Base-by-base conservation (phyloP, 2,329 filamentous ascomycete genomes). In the Exophiala mesophila region DNA sequence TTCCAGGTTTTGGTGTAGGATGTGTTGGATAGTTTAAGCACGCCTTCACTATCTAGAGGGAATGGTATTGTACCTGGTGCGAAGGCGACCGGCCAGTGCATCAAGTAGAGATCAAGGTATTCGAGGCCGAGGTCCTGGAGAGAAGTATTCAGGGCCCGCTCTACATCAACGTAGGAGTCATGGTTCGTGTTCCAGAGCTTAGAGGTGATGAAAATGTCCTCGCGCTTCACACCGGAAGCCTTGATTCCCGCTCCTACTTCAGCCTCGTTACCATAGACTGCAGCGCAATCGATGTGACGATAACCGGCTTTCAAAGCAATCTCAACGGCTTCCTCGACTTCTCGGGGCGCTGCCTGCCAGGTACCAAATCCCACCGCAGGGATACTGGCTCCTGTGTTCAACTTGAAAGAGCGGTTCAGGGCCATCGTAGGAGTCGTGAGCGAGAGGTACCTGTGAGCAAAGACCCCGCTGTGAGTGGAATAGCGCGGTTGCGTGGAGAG, bases 181-280 rank as follows among this genome's bases (percentile, higher is more conserved):
- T 77, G 74, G 29, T 72, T 63, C 9, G 67, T 76, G 62, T 78
- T 78, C 76, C 76, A 81, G 9, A 80, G 64, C 64, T 82, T 82
- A 49, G 71, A 72, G n/a, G 77, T 80, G 39, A 77, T 65, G 60
- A 73, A 66, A 26, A 36, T 44, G 15, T 45, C 42, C 21, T 45
- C 33, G 5, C 50, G 44, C 17, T 38, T 29, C 8, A 52, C 45
- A 32, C 45, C 44, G 56, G 39, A 62, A 47, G 39, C 60, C 54
- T 34, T 59, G 53, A 35, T 57, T 55, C 65, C 73, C 19, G 71
- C 62, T 39, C 73, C 73, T 19, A 78, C 71, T 56, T 75, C 73
- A 17, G 62, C 63, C 57, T 77, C 73, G 52, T 15, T 65, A 26
- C 53, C 52, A 39, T 64, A 64, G 23, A 58, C 56, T 35, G 66